Evolutionary conservation across 306 rosid species (phyloP), one percentile per base, ranked within the genome.

Genomic region (Rosa rugosa): DNA sequence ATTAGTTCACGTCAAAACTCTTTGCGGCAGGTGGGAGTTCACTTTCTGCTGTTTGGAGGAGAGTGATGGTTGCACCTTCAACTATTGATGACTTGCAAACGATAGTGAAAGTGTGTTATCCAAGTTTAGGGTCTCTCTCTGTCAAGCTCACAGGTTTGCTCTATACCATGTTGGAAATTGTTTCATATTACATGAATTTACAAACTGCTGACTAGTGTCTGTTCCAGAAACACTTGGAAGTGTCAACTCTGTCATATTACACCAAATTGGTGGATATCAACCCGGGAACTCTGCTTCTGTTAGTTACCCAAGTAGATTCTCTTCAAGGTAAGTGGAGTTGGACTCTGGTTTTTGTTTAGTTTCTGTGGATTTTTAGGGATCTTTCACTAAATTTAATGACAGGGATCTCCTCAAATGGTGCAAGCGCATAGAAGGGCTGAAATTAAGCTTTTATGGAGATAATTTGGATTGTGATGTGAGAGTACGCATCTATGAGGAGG

Each of bases 391-490:
- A 77, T 79, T 82, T 67, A 23, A 49, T 88, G 83, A 74, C 85
- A 94, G 99, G 87, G 97, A 95, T 86, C 94, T 95, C 77, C 92
- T 95, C 79, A 95, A 95, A 80, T 95, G 97, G 99, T 91, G 98
- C 89, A 92, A 90, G 81, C 95, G 99, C 73, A 86, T 95, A 56
- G 83, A 66, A 12, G 89, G 89, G 69, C 82, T 87, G 73, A 86
- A 89, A 42, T 86, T 92, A 57, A 73, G 79, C 81, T 85, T 84
- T 89, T 81, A 68, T 77, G 87, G 83, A 53, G 85, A 80, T 82
- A 69, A 85, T 67, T 67, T 92, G 71, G 83, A 94, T 44, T 85
- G 78, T 71, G 76, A 86, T 25, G 88, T 87, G 80, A 74, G 92
- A 67, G 49, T 81, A 73, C 77, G 81, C 76, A 86, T 95, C 41